Base-by-base conservation (phyloP, 2,329 filamentous ascomycete genomes). In the Arthroderma sp. region DNA sequence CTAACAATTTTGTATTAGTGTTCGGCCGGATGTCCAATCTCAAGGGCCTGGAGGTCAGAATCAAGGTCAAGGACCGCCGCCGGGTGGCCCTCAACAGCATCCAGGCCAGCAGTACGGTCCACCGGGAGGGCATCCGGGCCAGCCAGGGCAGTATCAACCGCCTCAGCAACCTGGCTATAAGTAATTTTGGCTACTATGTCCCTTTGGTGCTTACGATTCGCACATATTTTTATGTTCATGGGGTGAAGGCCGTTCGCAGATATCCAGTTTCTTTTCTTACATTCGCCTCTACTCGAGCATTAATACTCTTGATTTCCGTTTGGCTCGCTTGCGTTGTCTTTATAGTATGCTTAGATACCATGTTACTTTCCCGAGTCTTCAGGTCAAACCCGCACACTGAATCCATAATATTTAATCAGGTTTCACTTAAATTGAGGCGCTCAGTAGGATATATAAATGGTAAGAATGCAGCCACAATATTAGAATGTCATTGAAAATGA, bases 1-100 rank as follows among this genome's bases (percentile, higher is more conserved):
- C 25, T 51, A 51, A 51, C 25, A n/a, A 19, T 31, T 51, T 31
- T n/a, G 15, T 8, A 19, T n/a, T 19, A 52, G 15, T 1, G 11
- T 33, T 13, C 58, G 62, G 39, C 60, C 62, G 11, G 62, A 63
- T 21, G 59, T 63, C 21, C 56, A 63, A 54, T 63, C 62, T 23
- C 62, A 63, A 52, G 53, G 55, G 35, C 37, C 55, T 21, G 52
- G 56, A 52, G 44, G 58, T 28, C 59, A 62, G 41, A 60, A 59
- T 13, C 61, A 62, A 55, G 51, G 52, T 43, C 33, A 56, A 17
- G 52, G 58, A 38, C 59, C 54, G 15, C 54, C 54, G 13, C 54
- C 54, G 2, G 51, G 33, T 3, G 44, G 23, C 23, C 15, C 25
- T 51, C 44, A 25, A 17, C 21, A 37, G 9, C 23, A 28, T 2